A percentile compares a stretch with the other conserved stretches of the same genome.
These are phyloP conservation scores for Schrenkiella parvula DNA, from an alignment of 345 rosid genomes.

Conservation along the genomic window DNA sequence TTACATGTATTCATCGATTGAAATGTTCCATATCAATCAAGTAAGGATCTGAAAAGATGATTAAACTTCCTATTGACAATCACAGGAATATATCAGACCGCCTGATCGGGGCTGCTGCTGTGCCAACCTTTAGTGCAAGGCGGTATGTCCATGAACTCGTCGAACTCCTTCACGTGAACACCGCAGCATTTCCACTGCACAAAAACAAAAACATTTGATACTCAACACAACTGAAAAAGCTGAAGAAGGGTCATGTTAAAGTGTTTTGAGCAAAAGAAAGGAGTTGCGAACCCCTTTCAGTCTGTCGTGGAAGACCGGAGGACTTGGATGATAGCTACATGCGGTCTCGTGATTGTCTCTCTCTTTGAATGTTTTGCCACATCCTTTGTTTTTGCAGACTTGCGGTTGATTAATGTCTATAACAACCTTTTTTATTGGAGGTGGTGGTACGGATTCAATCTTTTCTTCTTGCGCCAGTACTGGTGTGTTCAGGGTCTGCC, in stretches of 20 bases:
- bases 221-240: background rate
- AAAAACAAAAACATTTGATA: background rate
- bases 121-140: constrained; percentile 97
- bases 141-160: constrained; percentile 88
- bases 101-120: constrained; percentile 38
- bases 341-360: constrained; percentile 79
- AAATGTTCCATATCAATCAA: background rate
- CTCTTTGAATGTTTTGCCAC: constrained; percentile 81
- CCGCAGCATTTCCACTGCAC: constrained; percentile 97
- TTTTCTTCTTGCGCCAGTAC: constrained; percentile 17
- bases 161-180: constrained; percentile 83
- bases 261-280: background rate
- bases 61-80: background rate
- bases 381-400: constrained; percentile 78
- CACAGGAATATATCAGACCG: constrained; percentile 10
- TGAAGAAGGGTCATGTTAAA: background rate
- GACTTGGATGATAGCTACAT: constrained; percentile 93
- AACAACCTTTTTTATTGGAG: constrained; percentile 44
- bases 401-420: constrained; percentile 66
- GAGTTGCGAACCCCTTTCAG: constrained; percentile 56
- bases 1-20: background rate
- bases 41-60: background rate
- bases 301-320: constrained; percentile 88
- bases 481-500: constrained; percentile 10
- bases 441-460: constrained; percentile 15